Conservation (phyloP, 768 basidiomycete genomes). For the Boletus rubroflammeus region DNA sequence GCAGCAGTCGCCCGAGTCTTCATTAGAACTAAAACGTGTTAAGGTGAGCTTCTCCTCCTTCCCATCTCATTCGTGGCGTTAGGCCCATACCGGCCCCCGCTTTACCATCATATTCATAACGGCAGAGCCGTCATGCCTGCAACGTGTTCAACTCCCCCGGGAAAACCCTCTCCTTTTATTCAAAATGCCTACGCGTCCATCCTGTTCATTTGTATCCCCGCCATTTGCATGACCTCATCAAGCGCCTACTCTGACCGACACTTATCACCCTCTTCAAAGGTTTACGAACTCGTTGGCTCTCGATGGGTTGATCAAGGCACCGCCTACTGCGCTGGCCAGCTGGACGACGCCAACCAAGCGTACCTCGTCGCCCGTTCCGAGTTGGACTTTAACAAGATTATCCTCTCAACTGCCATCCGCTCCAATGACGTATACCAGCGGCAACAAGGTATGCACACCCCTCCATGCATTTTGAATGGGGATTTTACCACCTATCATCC, state of each 20-base stretch:
- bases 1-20: slow-evolving; percentile 60
- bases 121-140: slow-evolving; percentile 20
- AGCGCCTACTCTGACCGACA: slow-evolving; percentile 29
- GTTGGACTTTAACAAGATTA: slow-evolving; percentile 62
- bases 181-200: slow-evolving; percentile 13
- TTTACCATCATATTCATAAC: slow-evolving; percentile 21
- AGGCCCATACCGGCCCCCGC: slow-evolving; percentile 13
- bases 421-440: slow-evolving; percentile 82
- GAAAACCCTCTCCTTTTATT: slow-evolving; percentile 15
- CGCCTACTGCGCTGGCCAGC: slow-evolving; percentile 91
- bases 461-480: neutral
- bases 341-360: slow-evolving; percentile 72
- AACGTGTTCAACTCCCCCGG: slow-evolving; percentile 22
- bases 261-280: slow-evolving; percentile 47
- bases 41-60: slow-evolving; percentile 50
- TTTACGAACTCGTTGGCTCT: slow-evolving; percentile 89
- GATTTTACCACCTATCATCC: slow-evolving; percentile 5
- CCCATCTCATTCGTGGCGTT: slow-evolving; percentile 14
- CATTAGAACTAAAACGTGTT: slow-evolving; percentile 81
- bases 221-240: slow-evolving; percentile 32
- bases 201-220: slow-evolving; percentile 19
- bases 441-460: slow-evolving; percentile 65
- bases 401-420: slow-evolving; percentile 78
- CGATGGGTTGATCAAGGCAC: slow-evolving; percentile 97
- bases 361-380: slow-evolving; percentile 83